phyloP scores from a whole-genome alignment of 305 asterid genomes.

The Lippia alba region DNA sequence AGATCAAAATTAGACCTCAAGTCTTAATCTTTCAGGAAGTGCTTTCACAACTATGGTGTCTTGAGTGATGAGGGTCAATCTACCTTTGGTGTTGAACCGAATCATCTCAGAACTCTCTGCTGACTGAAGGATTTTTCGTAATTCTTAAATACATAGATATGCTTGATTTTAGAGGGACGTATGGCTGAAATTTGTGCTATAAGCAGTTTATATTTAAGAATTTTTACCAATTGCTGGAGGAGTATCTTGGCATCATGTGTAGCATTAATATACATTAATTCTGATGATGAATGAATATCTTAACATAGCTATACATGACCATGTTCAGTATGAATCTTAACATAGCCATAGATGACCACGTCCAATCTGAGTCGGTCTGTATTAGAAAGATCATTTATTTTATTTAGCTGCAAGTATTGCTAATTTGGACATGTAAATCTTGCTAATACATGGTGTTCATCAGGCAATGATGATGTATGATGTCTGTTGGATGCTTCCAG shows the following conservation, averaged over 20 bases:
- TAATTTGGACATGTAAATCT: slow-evolving; percentile 47
- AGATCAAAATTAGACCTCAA: not conserved
- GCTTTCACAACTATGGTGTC: not conserved
- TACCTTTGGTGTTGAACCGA: not conserved
- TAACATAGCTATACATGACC: not conserved
- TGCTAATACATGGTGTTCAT: slow-evolving; percentile 70
- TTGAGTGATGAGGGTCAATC: not conserved
- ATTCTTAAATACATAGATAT: not conserved
- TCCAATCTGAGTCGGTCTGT: too few relatives aligned
- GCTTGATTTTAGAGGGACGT: slow-evolving; percentile 16
- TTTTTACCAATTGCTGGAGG: slow-evolving; percentile 2
- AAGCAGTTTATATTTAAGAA: slow-evolving; percentile 3
- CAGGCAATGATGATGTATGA: slow-evolving; percentile 93
- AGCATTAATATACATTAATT: slow-evolving; percentile 51
- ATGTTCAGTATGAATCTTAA: not conserved
- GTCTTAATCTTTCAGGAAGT: slow-evolving; percentile 20
- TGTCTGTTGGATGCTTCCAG: slow-evolving; percentile 59
- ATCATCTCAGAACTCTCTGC: slow-evolving; percentile 11
- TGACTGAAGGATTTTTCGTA: not conserved
- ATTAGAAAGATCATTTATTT: slow-evolving; percentile 14
- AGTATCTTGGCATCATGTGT: slow-evolving; percentile 13
- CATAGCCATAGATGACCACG: not conserved
- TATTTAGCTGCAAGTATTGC: slow-evolving; percentile 36
- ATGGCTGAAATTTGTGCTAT: not conserved
- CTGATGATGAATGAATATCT: slow-evolving; percentile 37